phyloP scores from a whole-genome alignment of 345 rosid genomes.

The Sisymbrium altissimum region DNA sequence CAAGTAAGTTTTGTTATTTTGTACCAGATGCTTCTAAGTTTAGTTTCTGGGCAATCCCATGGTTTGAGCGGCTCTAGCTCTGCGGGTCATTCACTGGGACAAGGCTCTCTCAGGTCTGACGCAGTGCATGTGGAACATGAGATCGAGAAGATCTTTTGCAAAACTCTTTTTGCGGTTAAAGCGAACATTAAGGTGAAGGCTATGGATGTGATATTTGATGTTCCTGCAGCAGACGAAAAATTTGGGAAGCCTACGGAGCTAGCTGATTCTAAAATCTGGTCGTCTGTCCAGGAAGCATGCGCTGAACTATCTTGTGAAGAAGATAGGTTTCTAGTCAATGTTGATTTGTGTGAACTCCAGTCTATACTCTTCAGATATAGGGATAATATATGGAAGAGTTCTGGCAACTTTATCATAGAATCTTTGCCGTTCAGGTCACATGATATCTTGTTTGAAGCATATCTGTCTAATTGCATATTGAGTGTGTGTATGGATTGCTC shows the following conservation, averaged over 20 bases:
- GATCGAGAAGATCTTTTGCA: slow-evolving; percentile 29
- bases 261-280: slow-evolving; percentile 57
- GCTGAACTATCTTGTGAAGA: slow-evolving; percentile 55
- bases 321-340: slow-evolving; percentile 38
- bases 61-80: slow-evolving; percentile 37
- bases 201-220: slow-evolving; percentile 58
- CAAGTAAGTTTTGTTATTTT: slow-evolving; percentile 30
- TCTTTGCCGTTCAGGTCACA: slow-evolving; percentile 43
- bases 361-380: slow-evolving; percentile 47
- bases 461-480: slow-evolving; percentile 54
- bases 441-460: slow-evolving; percentile 55
- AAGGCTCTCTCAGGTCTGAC: slow-evolving; percentile 40
- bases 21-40: slow-evolving; percentile 60
- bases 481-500: slow-evolving; percentile 45
- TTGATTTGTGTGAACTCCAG: slow-evolving; percentile 48
- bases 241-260: slow-evolving; percentile 29
- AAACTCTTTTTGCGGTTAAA: slow-evolving; percentile 39
- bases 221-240: slow-evolving; percentile 40
- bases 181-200: slow-evolving; percentile 51
- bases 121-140: slow-evolving; percentile 38
- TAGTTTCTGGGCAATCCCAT: slow-evolving; percentile 44
- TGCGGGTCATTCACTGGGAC: slow-evolving; percentile 36
- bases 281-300: slow-evolving; percentile 45
- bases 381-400: slow-evolving; percentile 42
- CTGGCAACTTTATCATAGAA: slow-evolving; percentile 41